Conservation (phyloP, 305 asterid species). For the Fraxinus albicans region DNA sequence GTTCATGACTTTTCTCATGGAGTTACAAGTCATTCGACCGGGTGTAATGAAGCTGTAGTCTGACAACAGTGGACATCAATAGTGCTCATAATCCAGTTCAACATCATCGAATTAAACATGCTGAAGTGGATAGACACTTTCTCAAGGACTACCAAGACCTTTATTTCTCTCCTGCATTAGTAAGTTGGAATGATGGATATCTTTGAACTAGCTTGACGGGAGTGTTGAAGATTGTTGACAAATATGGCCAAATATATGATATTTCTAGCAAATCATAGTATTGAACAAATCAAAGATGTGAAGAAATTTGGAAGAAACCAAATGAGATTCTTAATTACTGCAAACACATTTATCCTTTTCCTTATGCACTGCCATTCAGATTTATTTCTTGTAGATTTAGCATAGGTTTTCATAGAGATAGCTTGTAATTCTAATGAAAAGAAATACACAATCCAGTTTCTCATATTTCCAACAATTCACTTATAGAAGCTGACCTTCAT, state of each 20-base stretch:
- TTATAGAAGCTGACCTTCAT: slow-evolving; percentile 69
- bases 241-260: neutral
- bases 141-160: neutral
- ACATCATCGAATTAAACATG: neutral
- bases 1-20: neutral
- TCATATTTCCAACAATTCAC: slow-evolving; percentile 7
- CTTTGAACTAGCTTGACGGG: neutral
- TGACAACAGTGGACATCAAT: neutral
- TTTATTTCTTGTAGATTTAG: neutral
- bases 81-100: neutral
- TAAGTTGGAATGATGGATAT: neutral
- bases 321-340: neutral
- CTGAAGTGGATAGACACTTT: neutral
- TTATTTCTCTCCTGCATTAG: neutral
- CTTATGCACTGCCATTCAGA: neutral
- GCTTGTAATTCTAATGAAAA: neutral
- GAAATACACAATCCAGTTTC: neutral
- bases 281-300: neutral
- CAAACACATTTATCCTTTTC: neutral
- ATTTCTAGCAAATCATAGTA: neutral
- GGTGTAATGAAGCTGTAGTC: neutral
- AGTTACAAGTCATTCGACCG: neutral
- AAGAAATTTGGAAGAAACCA: neutral
- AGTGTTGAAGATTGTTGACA: neutral
- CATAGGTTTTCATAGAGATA: neutral